A percentile compares a stretch with the other conserved stretches of the same genome.
phyloP scores from a whole-genome alignment of 345 rosid genomes.

The Turnera subulata region DNA sequence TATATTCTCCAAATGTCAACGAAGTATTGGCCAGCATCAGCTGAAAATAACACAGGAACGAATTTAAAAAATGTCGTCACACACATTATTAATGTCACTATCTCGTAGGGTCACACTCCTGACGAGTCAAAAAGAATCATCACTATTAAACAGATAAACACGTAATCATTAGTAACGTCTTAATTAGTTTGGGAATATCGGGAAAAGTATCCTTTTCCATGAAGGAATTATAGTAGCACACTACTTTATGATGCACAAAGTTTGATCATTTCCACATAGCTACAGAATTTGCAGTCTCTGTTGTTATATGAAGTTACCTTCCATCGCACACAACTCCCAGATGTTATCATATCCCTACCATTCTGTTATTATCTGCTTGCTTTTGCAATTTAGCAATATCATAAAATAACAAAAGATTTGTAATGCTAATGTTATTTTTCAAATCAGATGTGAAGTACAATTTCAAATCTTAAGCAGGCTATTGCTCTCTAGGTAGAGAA shows the following conservation, averaged over 20 bases:
- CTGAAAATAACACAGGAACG: constrained; percentile 34
- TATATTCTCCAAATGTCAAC: constrained; percentile 76
- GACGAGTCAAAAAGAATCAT: no score
- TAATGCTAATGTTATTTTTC: no score
- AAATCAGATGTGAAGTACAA: no score
- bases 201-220: background rate
- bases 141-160: no score
- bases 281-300: background rate
- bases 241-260: background rate
- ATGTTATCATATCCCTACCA: background rate
- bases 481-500: background rate
- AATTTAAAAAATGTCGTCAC: background rate
- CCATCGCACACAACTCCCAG: background rate
- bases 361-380: background rate
- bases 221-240: background rate
- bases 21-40: constrained; percentile 40
- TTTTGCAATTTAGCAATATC: no score
- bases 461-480: no score
- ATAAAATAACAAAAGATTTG: background rate
- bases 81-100: no score
- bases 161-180: no score
- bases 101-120: no score
- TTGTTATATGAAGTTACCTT: background rate
- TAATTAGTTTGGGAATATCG: background rate
- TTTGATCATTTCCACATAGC: background rate